A percentile compares a stretch with the other conserved stretches of the same genome.
Conservation (phyloP, 2,329 filamentous ascomycete genomes). For the Ophiostoma himal-ulmi region DNA sequence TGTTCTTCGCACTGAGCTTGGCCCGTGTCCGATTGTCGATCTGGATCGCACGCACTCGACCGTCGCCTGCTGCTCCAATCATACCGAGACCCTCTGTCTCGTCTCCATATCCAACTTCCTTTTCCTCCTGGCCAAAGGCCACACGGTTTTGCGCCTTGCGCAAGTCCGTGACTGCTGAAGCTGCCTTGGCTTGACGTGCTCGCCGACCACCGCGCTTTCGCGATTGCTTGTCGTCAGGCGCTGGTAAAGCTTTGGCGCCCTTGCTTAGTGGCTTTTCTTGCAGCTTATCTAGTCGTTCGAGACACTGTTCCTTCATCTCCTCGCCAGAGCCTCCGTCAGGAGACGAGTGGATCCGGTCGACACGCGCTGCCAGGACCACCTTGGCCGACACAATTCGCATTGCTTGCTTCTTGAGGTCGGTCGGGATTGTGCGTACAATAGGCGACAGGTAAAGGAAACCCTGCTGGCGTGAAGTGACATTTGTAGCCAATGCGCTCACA, state of each 20-base stretch:
- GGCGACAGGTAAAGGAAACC: conserved; percentile 90
- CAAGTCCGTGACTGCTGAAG: conserved; percentile 92
- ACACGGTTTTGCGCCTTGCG: conserved; percentile 94
- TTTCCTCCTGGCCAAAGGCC: conserved; percentile 92
- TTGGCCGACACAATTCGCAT: conserved; percentile 94
- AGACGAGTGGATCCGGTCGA: conserved; percentile 77
- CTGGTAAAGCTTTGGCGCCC: conserved; percentile 76
- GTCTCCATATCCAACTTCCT: conserved; percentile 87
- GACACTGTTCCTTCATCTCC: conserved; percentile 72
- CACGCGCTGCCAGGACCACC: conserved; percentile 84
- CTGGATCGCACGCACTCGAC: conserved; percentile 80
- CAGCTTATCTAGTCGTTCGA: conserved; percentile 84
- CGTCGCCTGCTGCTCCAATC: conserved; percentile 84
- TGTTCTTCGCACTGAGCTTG: conserved; percentile 90
- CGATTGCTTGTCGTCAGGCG: conserved; percentile 90
- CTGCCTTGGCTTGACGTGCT: conserved; percentile 92
- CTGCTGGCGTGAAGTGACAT: conserved; percentile 83
- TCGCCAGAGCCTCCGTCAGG: conserved; percentile 79
- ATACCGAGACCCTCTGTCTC: conserved; percentile 85
- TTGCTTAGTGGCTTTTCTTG: conserved; percentile 89
- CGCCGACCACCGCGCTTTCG: conserved; percentile 86
- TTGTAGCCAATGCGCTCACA: conserved; percentile 76
- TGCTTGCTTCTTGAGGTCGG: conserved; percentile 83
- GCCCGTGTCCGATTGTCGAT: conserved; percentile 90
- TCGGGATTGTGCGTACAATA: conserved; percentile 77